Evolutionary conservation across 768 basidiomycete species (phyloP), one percentile per base, ranked within the genome.

Genomic region (Hypsizygus marmoreus): DNA sequence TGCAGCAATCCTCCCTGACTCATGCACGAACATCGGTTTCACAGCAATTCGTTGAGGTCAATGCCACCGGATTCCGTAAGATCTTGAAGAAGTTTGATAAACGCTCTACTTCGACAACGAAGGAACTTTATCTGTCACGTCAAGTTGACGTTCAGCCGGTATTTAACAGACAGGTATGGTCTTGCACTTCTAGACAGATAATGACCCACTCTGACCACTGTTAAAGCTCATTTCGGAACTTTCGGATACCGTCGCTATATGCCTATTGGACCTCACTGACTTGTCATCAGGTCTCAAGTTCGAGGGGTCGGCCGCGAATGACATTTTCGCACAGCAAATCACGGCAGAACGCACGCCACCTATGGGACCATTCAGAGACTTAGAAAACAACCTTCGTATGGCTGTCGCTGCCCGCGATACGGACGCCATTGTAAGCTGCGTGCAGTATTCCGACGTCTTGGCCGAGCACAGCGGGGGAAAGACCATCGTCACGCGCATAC

Each of bases 71-170:
- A 3, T 98, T 98, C 65, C 82, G 95, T 34, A 98, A 98, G 66
- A 97, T 98, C 37, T 68, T 97, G 50, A 98, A 99, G 63, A 99
- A 99, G 64, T 99, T 92, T 79, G 97, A 98, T 69, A 99, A 98
- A 68, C 81, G 92, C 36, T 93, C 93, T 28, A 97, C 86, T 32
- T 93, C 91, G 1, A 84, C 86, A 16, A 98, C 91, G n/a, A 97
- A 94, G 62, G 97, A 99, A 60, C 77, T 98, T 4, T 98, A 98
- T 67, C 81, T 99, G 14, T 82, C 91, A 35, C 83, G 97, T 23
- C 97, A 98, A 63, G 95, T 99, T 2, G 97, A 99, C 55, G 90
- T 98, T n/a, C 97, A 98, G 58, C 97, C 95, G 1, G 93, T 95
- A 32, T 97, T 97, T 70, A 95, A 97, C 61, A 76, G 95, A 68